Conservation (phyloP, 257 asterid species). For the Rubia yunnanensis region DNA sequence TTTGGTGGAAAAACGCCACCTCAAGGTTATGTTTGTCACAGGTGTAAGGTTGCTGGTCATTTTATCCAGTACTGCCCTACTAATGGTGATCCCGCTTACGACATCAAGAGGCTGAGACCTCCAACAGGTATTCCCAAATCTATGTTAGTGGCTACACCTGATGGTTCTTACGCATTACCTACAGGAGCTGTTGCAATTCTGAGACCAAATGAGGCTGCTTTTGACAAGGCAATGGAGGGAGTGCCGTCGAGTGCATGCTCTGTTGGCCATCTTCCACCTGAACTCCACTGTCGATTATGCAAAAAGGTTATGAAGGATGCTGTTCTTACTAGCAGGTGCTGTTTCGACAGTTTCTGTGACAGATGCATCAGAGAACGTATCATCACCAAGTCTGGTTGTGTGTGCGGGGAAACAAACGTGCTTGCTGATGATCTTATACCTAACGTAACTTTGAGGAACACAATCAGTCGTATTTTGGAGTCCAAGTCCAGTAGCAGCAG, state of each 20-base stretch:
- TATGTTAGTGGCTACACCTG: too few relatives aligned
- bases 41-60: conserved; percentile 97
- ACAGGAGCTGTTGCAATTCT: conserved; percentile 67
- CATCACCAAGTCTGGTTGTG: not conserved
- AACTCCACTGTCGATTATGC: conserved; percentile 13
- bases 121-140: too few relatives aligned
- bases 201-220: conserved; percentile 96
- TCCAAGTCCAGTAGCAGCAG: too few relatives aligned
- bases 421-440: not conserved
- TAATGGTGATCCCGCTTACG: conserved; percentile 86
- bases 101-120: too few relatives aligned
- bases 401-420: not conserved
- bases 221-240: conserved; percentile 71
- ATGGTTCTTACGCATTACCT: too few relatives aligned
- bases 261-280: conserved; percentile 74
- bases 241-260: conserved; percentile 68
- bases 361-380: not conserved
- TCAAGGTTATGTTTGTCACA: conserved; percentile 81
- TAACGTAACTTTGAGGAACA: not conserved
- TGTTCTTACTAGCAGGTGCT: not conserved
- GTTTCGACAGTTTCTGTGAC: not conserved
- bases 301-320: not conserved
- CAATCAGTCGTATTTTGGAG: not conserved
- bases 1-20: conserved; percentile 46
- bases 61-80: conserved; percentile 97